Evolutionary conservation across 352 stramenopile species (phyloP).

Genomic region (Pythium rhizo-oryzae): DNA sequence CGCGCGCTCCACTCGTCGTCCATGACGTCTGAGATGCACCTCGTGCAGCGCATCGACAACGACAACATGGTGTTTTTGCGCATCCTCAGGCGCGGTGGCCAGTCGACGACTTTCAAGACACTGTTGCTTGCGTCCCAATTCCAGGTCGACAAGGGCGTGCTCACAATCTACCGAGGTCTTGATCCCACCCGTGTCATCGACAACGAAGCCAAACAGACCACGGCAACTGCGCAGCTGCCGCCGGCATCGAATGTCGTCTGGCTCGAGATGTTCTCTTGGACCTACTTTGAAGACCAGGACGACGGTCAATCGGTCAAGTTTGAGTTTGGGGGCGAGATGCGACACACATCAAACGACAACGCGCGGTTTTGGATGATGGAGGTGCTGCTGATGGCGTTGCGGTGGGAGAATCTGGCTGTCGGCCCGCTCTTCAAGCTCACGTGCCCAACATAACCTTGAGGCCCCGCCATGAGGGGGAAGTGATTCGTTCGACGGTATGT

Average conservation of each 20-base stretch:
- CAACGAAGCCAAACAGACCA: background rate
- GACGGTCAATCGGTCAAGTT: conserved; percentile 31
- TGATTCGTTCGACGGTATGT: background rate
- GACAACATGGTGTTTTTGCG: conserved; percentile 67
- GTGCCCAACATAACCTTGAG: conserved; percentile 5
- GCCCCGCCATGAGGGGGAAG: conserved; percentile 5
- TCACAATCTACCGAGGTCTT: conserved; percentile 66
- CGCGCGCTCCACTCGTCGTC: conserved; percentile 26
- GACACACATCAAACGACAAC: conserved; percentile 33
- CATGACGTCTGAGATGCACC: conserved; percentile 43
- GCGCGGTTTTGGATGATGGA: conserved; percentile 63
- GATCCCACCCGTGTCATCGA: conserved; percentile 44
- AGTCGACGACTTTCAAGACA: conserved; percentile 46
- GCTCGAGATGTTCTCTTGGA: conserved; percentile 43
- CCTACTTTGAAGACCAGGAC: conserved; percentile 21
- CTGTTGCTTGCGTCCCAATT: conserved; percentile 64
- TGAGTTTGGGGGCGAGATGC: conserved; percentile 55
- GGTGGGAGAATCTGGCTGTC: conserved; percentile 66
- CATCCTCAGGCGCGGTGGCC: conserved; percentile 40
- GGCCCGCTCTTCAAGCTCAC: conserved; percentile 50
- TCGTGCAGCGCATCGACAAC: conserved; percentile 52
- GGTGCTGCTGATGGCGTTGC: conserved; percentile 67
- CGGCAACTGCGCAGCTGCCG: background rate
- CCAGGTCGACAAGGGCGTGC: conserved; percentile 54
- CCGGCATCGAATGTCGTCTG: conserved; percentile 37